phyloP scores from a whole-genome alignment of 495 filamentous ascomycete species.

The Aspergillus olivimuriae region DNA sequence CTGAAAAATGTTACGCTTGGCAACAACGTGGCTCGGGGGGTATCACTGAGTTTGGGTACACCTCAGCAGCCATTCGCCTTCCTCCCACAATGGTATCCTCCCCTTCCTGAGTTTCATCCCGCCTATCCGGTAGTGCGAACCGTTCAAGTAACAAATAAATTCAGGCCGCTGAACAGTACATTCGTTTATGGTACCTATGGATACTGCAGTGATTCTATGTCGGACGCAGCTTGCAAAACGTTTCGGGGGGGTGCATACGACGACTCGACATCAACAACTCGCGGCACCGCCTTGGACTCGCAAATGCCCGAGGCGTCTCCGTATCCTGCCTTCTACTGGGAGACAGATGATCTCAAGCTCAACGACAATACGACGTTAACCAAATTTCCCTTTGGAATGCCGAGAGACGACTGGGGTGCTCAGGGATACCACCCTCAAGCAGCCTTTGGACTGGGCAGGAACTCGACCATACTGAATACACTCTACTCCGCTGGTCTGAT shows the following conservation, averaged over 20 bases:
- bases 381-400: conserved; percentile 1
- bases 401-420: not conserved
- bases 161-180: conserved; percentile 1
- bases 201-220: not conserved
- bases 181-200: conserved; percentile 2
- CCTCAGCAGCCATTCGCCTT: conserved; percentile 2
- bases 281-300: not conserved
- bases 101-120: not conserved
- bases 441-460: not conserved
- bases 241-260: conserved; percentile 4
- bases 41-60: not conserved
- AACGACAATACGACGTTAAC: not conserved
- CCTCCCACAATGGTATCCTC: conserved; percentile 2
- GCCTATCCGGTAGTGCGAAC: not conserved
- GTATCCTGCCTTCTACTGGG: conserved; percentile 1
- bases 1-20: not conserved
- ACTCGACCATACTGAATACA: not conserved
- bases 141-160: not conserved
- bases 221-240: not conserved
- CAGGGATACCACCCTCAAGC: conserved; percentile 5
- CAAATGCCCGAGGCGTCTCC: not conserved
- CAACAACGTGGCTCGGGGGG: not conserved
- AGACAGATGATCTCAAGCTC: not conserved
- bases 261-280: not conserved
- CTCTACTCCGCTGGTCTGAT: conserved; percentile 1